Base-by-base conservation (phyloP, 345 rosid genomes). In the Leavenworthia alabamica region DNA sequence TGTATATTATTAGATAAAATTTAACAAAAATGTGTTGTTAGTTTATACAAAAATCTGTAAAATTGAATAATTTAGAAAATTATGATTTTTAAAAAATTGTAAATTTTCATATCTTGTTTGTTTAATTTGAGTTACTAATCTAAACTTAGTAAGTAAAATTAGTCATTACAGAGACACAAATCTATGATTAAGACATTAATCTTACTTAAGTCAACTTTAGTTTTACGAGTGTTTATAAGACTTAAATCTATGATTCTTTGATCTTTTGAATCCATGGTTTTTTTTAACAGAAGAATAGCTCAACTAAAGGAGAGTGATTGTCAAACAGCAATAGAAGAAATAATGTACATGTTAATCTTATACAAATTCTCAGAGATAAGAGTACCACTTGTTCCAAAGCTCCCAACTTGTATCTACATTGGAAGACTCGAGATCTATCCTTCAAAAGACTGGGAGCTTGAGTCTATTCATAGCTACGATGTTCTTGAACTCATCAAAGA, bases 371-470 rank as follows among this genome's bases (percentile, higher is more conserved):
- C 95, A 0, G 96, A 92, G 75, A 77, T 85, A 65, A 82, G 83
- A 77, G 98, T 83, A 15, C 93, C 82, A 20, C 72, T 92, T 69
- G 80, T 92, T 64, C 98, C 98, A 15, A 92, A 79, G 83, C 93
- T 92, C 33, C 72, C 88, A 8, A 80, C 63, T 52, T 88, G 98
- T 70, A 73, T 83, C 43, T 86, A 83, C 62, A 92, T 85, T 59
- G 77, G 84, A n/a, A 83, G 85, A 58, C 85, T 92, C 13, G 95
- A 86, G 79, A 81, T 85, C 54, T 78, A 77, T 78, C 95, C 93
- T 50, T 58, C 88, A 0, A 92, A 85, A 79, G 85, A 85, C 77
- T 92, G 95, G 93, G 95, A 86, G 29, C 79, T 92, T 2, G 93
- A 89, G 28, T 92, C 96, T 1, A 81, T 92, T 22, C 80, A 92